Conservation (phyloP, 306 rosid genomes). For the Abrus precatorius region DNA sequence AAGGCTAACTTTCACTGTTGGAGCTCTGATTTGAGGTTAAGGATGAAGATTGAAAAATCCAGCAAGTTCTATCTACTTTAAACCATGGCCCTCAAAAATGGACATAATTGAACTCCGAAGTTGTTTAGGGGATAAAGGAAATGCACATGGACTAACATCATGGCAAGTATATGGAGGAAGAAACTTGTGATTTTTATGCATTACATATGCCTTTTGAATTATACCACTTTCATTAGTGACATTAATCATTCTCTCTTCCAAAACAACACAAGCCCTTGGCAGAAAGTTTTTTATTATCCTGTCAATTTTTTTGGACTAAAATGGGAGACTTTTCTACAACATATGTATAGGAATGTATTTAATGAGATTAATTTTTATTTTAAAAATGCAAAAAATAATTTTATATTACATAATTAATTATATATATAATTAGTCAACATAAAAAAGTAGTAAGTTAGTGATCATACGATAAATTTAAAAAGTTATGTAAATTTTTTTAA, state of each 20-base stretch:
- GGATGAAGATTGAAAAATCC: constrained; percentile 11
- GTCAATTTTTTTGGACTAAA: neutral
- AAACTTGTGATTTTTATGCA: constrained; percentile 31
- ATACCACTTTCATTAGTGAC: constrained; percentile 37
- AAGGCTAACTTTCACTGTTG: constrained; percentile 20
- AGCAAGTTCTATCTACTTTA: constrained; percentile 41
- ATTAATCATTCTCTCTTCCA: constrained; percentile 22
- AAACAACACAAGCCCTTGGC: neutral
- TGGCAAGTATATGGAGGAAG: constrained; percentile 28
- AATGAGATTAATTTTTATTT: too few species aligned
- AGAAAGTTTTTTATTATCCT: neutral
- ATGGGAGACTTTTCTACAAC: neutral
- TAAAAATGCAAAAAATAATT: too few species aligned
- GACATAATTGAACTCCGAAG: constrained; percentile 22
- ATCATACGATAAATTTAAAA: too few species aligned
- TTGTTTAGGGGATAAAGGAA: neutral
- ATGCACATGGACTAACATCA: constrained; percentile 19
- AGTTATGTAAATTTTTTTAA: too few species aligned
- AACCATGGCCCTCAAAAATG: constrained; percentile 44
- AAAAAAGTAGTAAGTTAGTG: too few species aligned
- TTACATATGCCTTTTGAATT: neutral
- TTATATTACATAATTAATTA: too few species aligned
- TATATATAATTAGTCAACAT: too few species aligned
- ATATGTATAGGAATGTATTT: too few species aligned
- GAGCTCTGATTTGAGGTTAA: constrained; percentile 30